These are phyloP conservation scores for Penicillium occitanis DNA, from an alignment of 2,329 filamentous ascomycete species.

Conservation along the genomic window DNA sequence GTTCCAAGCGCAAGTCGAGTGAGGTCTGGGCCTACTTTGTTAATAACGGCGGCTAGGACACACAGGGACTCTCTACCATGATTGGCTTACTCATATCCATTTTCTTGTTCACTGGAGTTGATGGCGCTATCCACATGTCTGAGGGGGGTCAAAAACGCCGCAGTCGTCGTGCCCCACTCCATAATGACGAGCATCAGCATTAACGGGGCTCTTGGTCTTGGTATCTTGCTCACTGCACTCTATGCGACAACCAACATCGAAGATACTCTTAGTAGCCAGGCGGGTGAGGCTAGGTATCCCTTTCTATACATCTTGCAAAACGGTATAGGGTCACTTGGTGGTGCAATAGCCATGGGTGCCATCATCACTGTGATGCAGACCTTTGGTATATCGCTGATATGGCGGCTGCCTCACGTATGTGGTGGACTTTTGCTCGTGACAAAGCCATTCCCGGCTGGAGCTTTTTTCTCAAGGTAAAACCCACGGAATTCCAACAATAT, in stretches of 20 bases:
- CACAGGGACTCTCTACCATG: conserved; percentile 6
- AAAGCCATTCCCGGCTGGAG: too few relatives aligned
- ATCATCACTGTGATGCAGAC: too few relatives aligned
- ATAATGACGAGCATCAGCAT: conserved; percentile 36
- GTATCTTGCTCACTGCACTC: not conserved
- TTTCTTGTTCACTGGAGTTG: conserved; percentile 25
- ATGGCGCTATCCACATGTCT: conserved; percentile 39
- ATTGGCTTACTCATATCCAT: not conserved
- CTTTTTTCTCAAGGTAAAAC: too few relatives aligned
- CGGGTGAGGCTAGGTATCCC: not conserved
- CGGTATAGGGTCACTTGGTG: too few relatives aligned
- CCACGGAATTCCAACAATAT: too few relatives aligned
- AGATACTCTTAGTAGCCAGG: not conserved
- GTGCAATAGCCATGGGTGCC: too few relatives aligned
- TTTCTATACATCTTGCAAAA: not conserved
- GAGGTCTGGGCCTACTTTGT: not conserved
- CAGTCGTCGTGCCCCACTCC: conserved; percentile 46
- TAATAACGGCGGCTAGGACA: not conserved
- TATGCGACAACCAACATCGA: not conserved
- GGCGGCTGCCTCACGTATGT: too few relatives aligned
- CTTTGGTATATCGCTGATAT: too few relatives aligned
- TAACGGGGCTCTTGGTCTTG: conserved; percentile 1
- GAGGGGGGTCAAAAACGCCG: conserved; percentile 53
- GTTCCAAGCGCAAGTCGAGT: not conserved
- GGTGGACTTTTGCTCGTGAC: too few relatives aligned